Conservation (phyloP, 768 basidiomycete genomes). For the Tylopilus balloui region DNA sequence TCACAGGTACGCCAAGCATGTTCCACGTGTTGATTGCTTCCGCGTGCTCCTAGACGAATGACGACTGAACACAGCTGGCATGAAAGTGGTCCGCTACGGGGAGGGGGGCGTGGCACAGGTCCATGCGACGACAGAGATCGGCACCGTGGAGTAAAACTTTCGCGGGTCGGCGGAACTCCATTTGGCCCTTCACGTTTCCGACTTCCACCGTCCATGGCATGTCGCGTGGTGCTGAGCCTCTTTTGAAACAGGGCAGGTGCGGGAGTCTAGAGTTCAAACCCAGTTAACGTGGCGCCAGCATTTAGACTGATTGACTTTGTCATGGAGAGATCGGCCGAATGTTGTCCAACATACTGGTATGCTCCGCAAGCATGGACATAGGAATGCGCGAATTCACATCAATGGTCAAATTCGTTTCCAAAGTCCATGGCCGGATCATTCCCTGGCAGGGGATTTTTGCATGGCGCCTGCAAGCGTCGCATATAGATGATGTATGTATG, state of each 20-base stretch:
- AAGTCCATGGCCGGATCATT: constrained; percentile 18
- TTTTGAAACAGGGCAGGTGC: constrained; percentile 24
- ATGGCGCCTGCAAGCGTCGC: constrained; percentile 1
- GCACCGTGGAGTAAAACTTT: constrained; percentile 14
- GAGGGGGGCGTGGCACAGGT: not conserved
- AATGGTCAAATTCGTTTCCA: constrained; percentile 15
- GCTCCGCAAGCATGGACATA: no score
- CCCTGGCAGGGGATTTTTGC: constrained; percentile 8
- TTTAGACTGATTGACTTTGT: constrained; percentile 25
- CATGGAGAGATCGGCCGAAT: constrained; percentile 11
- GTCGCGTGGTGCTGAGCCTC: constrained; percentile 20
- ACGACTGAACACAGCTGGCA: not conserved
- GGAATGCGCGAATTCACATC: constrained; percentile 11
- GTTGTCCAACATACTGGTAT: not conserved
- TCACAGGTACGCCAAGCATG: constrained; percentile 10
- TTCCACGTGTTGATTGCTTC: constrained; percentile 14
- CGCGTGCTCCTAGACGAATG: not conserved
- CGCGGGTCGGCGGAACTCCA: constrained; percentile 18
- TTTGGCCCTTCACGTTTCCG: constrained; percentile 6
- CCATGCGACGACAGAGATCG: not conserved
- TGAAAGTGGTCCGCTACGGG: not conserved
- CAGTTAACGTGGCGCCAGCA: constrained; percentile 17
- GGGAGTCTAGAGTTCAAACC: constrained; percentile 13
- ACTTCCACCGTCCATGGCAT: constrained; percentile 4
- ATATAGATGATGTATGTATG: constrained; percentile 3